These are phyloP conservation scores for Pistacia integerrima DNA, from an alignment of 345 rosid species.

Conservation along the genomic window DNA sequence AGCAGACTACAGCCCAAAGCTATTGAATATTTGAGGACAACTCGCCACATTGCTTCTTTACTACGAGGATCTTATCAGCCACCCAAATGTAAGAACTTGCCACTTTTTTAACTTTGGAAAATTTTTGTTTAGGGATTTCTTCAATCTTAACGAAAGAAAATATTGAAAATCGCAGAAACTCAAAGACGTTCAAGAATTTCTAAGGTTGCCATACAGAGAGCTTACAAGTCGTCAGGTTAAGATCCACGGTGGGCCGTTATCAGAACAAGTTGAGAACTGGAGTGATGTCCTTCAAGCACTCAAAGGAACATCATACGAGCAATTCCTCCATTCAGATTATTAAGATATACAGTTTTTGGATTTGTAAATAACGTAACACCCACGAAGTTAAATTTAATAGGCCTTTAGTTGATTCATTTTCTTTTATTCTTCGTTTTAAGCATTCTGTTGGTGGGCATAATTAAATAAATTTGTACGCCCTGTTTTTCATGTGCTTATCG, in stretches of 20 bases:
- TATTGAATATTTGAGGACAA: slow-evolving; percentile 33
- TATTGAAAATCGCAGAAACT: slow-evolving; percentile 27
- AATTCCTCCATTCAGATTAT: slow-evolving; percentile 27
- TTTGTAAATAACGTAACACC: neutral
- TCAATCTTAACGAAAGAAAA: no score
- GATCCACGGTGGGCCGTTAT: slow-evolving; percentile 34
- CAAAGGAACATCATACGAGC: slow-evolving; percentile 31
- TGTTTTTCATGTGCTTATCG: no score
- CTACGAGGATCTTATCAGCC: slow-evolving; percentile 40
- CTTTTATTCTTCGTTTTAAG: no score
- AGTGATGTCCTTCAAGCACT: slow-evolving; percentile 25
- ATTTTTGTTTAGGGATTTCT: neutral
- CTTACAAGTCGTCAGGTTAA: slow-evolving; percentile 39
- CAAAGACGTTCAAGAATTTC: slow-evolving; percentile 33
- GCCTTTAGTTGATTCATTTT: no score
- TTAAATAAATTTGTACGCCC: no score
- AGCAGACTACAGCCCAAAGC: slow-evolving; percentile 33
- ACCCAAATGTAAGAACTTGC: slow-evolving; percentile 25
- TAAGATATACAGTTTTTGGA: slow-evolving; percentile 10
- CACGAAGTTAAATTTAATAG: no score
- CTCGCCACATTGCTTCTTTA: slow-evolving; percentile 40
- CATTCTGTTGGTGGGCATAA: no score
- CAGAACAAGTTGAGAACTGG: slow-evolving; percentile 33
- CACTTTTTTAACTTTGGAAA: neutral
- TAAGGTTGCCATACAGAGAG: slow-evolving; percentile 35